Conservation (phyloP, 169 alveolate genomes). For the Cryptosporidium sp. region DNA sequence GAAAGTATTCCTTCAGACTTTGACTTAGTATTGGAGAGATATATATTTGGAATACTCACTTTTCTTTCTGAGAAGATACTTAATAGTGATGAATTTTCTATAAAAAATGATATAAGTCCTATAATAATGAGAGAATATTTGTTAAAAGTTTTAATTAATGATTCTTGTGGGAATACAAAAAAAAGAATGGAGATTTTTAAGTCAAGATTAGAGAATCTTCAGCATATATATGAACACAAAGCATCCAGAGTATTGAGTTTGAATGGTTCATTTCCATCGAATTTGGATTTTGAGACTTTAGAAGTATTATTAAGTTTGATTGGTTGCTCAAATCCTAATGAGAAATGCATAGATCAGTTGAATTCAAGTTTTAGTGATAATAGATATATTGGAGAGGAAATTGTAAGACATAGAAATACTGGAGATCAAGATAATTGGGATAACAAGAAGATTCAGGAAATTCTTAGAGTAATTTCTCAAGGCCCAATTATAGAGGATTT, state of each 20-base stretch:
- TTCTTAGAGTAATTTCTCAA: not conserved
- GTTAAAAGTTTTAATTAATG: not conserved
- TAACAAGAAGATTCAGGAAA: not conserved
- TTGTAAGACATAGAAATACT: not conserved
- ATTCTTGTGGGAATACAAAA: not conserved
- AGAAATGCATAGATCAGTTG: not conserved
- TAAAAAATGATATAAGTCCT: not conserved
- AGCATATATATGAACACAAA: constrained; percentile 31
- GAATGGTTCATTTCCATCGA: constrained; percentile 41
- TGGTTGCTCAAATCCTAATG: not conserved
- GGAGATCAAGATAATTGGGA: not conserved
- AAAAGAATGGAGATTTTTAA: constrained; percentile 29
- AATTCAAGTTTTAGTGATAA: not conserved
- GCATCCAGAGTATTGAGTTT: constrained; percentile 23
- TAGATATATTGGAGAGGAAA: not conserved
- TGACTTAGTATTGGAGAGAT: constrained; percentile 14
- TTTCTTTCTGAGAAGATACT: constrained; percentile 6
- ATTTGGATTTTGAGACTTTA: constrained; percentile 28
- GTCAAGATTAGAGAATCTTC: constrained; percentile 23
- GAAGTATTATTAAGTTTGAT: not conserved
- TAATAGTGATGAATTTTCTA: not conserved
- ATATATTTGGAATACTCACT: constrained; percentile 3
- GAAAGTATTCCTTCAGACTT: constrained; percentile 29
- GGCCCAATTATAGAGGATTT: constrained; percentile 8
- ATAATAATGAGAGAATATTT: constrained; percentile 10